Evolutionary conservation across 2,329 filamentous ascomycete genomes (phyloP).

Genomic region (Botryotinia narcissicola): DNA sequence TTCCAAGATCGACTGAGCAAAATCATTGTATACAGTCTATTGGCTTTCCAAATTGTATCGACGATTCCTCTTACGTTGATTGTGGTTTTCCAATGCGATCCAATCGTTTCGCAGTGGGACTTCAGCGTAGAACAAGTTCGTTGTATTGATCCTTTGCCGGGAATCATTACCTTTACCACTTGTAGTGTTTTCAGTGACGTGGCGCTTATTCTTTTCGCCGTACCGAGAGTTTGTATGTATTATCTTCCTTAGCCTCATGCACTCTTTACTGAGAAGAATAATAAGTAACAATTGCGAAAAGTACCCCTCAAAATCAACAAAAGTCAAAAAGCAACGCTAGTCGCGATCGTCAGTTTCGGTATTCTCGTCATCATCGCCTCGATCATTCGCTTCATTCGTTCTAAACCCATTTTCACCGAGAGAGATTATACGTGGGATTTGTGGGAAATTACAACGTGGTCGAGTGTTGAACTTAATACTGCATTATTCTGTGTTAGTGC

Average conservation of each 20-base stretch:
- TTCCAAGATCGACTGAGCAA: constrained; percentile 3
- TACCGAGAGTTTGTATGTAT: background rate
- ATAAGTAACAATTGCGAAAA: background rate
- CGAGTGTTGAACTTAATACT: background rate
- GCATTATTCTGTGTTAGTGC: constrained; percentile 8
- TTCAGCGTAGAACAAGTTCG: background rate
- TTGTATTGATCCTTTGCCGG: background rate
- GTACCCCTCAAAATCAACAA: constrained; percentile 1
- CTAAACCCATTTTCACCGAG: background rate
- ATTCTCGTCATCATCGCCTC: background rate
- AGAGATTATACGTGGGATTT: background rate
- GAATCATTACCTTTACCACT: background rate
- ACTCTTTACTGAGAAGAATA: no score
- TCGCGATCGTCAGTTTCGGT: background rate
- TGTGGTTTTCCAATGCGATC: constrained; percentile 6
- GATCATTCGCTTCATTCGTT: background rate
- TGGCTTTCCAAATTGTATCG: background rate
- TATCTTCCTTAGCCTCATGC: background rate
- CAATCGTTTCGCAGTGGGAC: background rate
- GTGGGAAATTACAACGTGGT: constrained; percentile 15
- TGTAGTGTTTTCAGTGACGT: constrained; percentile 13
- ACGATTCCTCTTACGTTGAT: background rate
- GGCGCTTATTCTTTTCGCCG: background rate
- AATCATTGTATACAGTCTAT: background rate
- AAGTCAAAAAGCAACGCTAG: background rate